Percentiles rank a stretch among this genome's conserved stretches.
Conservation (phyloP, 169 alveolate species). For the Miamiensis avidus region DNA sequence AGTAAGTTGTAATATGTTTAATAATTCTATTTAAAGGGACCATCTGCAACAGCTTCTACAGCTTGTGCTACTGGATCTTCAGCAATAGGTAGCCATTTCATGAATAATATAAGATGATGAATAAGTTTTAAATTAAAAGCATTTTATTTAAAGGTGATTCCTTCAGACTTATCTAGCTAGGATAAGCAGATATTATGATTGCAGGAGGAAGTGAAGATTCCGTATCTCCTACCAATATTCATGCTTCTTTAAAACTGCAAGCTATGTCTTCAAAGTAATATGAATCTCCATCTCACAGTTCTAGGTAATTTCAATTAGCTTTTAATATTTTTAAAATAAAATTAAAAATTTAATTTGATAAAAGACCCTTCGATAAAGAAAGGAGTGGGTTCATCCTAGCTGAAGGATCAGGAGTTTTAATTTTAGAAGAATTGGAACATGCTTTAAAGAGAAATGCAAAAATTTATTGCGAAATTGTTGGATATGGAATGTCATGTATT, state of each 20-base stretch:
- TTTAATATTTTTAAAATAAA: no score
- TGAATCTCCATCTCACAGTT: conserved; percentile 80
- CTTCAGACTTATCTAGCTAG: conserved; percentile 66
- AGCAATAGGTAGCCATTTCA: conserved; percentile 77
- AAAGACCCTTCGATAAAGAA: conserved; percentile 89
- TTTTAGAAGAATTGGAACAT: conserved; percentile 84
- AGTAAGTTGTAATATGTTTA: not conserved
- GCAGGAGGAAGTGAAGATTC: conserved; percentile 88
- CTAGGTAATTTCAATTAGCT: no score
- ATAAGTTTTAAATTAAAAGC: no score
- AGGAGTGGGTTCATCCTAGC: conserved; percentile 90
- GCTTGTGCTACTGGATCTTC: conserved; percentile 87
- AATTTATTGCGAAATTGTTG: conserved; percentile 86
- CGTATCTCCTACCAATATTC: conserved; percentile 74
- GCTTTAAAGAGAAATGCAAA: conserved; percentile 87
- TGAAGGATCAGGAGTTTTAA: conserved; percentile 89
- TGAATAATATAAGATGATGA: no score
- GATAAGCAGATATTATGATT: conserved; percentile 80
- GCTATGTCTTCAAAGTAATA: conserved; percentile 78
- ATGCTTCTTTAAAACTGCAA: conserved; percentile 76
- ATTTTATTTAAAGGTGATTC: conserved; percentile 53
- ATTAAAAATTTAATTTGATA: no score
- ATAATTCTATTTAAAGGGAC: conserved; percentile 30
- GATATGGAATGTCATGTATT: conserved; percentile 50
- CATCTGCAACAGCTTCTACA: conserved; percentile 41